Evolutionary conservation across 805 yeast species (phyloP), one percentile per base, ranked within the genome.

Genomic region (Ogataea degrootiae): DNA sequence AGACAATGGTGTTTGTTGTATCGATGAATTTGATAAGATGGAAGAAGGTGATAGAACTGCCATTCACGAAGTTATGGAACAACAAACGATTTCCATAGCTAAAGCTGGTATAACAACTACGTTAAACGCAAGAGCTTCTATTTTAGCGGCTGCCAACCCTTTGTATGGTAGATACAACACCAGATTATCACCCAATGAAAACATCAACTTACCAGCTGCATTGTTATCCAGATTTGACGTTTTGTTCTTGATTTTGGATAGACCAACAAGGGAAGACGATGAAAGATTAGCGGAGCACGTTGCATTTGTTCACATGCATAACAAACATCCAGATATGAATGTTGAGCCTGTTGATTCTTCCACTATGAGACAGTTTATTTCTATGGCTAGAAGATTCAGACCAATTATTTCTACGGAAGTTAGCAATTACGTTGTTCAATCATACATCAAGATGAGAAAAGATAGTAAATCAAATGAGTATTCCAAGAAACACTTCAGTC

Each of bases 11-110:
- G 85, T 94, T 53, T 94, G 98, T 72, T 94, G 99, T 67, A 94
- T 94, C 63, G 99, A 94, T 77, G 99, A 94, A 73, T 94, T 94
- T 62, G 99, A 94, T 69, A 94, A 94, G 72, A 94, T 94, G 99
- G 97, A 92, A 65, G 99, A 94, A 67, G 70, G 78, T 53, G 99
- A 94, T 69, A 77, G 99, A 62, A 94, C 98, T 0, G 98, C 98
- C 1, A 94, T 94, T 62, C 98, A 92, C 69, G 99, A 92, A 74
- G 99, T 94, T 34, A 94, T 94, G 99, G 99, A 94, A 71, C 99
- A 94, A 67, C 99, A 94, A 69, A 94, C 99, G 2, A 94, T 94
- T 49, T 87, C 96, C 21, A 94, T 94, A 49, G 87, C 97, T 39
- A 94, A 94, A 68, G 99, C 99, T 4, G 99, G 99, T 56, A 94